Evolutionary conservation across 2,329 filamentous ascomycete species (phyloP).

Genomic region (Aaosphaeria pasadenensis): DNA sequence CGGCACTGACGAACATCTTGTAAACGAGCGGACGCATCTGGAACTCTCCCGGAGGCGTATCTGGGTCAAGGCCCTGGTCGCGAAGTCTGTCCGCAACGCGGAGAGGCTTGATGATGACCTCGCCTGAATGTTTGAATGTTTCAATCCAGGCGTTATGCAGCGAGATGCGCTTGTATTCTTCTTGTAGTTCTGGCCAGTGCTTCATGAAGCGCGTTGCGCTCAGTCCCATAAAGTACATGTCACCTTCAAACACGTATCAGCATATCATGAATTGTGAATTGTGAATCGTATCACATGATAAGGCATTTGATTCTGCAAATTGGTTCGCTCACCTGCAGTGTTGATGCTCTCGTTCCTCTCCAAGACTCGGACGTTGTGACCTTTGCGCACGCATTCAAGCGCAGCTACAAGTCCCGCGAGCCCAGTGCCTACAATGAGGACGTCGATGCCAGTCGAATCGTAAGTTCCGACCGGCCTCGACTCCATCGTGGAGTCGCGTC

Average conservation of each 20-base stretch:
- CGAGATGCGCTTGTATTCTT: constrained; percentile 52
- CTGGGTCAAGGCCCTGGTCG: constrained; percentile 43
- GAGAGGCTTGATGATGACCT: constrained; percentile 47
- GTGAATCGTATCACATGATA: neutral
- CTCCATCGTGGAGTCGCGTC: constrained; percentile 46
- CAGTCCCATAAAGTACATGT: constrained; percentile 61
- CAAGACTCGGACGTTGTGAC: constrained; percentile 38
- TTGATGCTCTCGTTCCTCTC: constrained; percentile 50
- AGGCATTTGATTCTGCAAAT: neutral
- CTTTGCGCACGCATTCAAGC: constrained; percentile 40
- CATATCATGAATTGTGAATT: neutral
- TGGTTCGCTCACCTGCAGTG: constrained; percentile 44
- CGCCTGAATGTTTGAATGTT: constrained; percentile 54
- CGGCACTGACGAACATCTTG: constrained; percentile 53
- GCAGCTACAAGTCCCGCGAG: constrained; percentile 37
- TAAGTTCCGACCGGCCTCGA: constrained; percentile 53
- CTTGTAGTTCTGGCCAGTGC: constrained; percentile 53
- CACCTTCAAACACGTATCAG: constrained; percentile 32
- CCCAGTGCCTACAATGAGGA: constrained; percentile 40
- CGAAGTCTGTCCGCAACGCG: constrained; percentile 51
- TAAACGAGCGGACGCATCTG: constrained; percentile 57
- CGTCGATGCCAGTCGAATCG: constrained; percentile 39
- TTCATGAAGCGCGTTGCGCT: constrained; percentile 55
- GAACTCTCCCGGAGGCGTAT: constrained; percentile 53
- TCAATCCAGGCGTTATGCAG: constrained; percentile 56